A percentile compares a stretch with the other conserved stretches of the same genome.
These are phyloP conservation scores for Umbelopsis sp. DNA, from an alignment of 192 early-diverging fungal genomes.

Conservation along the genomic window DNA sequence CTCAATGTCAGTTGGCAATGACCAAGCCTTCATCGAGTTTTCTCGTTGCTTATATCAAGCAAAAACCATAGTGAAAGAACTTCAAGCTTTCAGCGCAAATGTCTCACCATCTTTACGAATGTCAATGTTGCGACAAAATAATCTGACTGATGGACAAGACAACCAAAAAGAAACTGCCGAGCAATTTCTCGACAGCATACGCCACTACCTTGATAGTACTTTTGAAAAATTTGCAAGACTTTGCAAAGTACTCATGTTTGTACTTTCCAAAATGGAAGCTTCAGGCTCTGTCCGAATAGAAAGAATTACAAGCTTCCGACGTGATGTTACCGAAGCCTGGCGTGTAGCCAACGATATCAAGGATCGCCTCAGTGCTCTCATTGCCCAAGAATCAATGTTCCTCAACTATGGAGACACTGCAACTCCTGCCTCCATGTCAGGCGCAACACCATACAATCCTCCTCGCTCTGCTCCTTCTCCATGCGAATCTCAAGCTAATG, in stretches of 20 bases:
- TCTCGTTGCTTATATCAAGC: conserved; percentile 33
- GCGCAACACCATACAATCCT: neutral
- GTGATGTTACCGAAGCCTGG: conserved; percentile 32
- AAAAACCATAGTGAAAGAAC: conserved; percentile 31
- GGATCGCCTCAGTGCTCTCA: neutral
- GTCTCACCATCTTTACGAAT: conserved; percentile 22
- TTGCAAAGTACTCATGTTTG: conserved; percentile 28
- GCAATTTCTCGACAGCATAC: conserved; percentile 1
- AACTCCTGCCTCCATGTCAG: neutral
- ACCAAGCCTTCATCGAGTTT: conserved; percentile 30
- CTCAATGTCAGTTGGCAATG: neutral
- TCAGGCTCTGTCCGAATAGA: conserved; percentile 10
- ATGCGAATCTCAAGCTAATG: neutral
- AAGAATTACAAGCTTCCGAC: conserved; percentile 27
- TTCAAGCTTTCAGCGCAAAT: conserved; percentile 23
- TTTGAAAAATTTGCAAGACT: conserved; percentile 34
- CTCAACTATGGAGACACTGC: neutral
- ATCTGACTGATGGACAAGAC: neutral
- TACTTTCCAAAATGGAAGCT: conserved; percentile 26
- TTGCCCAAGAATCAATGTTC: conserved; percentile 6
- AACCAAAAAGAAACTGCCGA: conserved; percentile 10
- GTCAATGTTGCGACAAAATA: conserved; percentile 3
- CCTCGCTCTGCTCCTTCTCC: neutral
- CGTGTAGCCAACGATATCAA: conserved; percentile 26
- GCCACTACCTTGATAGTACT: conserved; percentile 21